Evolutionary conservation across 2,329 filamentous ascomycete species (phyloP).

Genomic region (Phyllosticta citrichinensis): DNA sequence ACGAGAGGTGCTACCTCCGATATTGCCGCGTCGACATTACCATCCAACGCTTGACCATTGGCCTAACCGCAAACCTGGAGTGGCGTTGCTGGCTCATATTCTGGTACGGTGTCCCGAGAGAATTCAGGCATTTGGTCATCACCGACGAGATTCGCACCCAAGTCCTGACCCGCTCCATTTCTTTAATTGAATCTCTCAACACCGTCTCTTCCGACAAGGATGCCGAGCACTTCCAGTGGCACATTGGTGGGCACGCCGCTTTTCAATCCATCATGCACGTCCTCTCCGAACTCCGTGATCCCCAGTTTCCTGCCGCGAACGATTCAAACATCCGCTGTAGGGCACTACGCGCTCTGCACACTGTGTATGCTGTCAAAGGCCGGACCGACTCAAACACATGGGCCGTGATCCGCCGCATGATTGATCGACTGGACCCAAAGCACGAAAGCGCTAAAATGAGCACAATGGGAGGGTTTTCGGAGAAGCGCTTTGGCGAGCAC

Average conservation of each 20-base stretch:
- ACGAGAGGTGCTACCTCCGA: conserved; percentile 22
- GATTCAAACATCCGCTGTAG: background rate
- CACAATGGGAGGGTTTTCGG: background rate
- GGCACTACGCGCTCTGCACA: conserved; percentile 24
- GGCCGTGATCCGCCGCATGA: conserved; percentile 28
- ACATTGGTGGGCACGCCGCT: conserved; percentile 19
- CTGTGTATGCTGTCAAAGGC: conserved; percentile 22
- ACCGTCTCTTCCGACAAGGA: conserved; percentile 24
- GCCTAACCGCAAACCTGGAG: conserved; percentile 24
- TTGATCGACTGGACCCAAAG: conserved; percentile 25
- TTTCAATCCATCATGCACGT: conserved; percentile 27
- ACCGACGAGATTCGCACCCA: conserved; percentile 10
- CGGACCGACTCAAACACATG: conserved; percentile 25
- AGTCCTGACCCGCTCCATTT: conserved; percentile 30
- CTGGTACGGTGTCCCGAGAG: conserved; percentile 27
- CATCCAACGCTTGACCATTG: conserved; percentile 22
- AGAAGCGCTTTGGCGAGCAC: conserved; percentile 3
- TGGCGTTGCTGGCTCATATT: conserved; percentile 30
- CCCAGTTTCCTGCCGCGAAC: conserved; percentile 25
- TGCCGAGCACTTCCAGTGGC: conserved; percentile 29
- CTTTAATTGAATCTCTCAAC: conserved; percentile 27
- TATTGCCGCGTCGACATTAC: conserved; percentile 23
- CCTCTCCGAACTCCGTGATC: conserved; percentile 28
- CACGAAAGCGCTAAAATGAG: conserved; percentile 12
- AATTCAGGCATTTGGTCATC: conserved; percentile 4